Conservation (phyloP, 352 stramenopile genomes). For the Saprolegnia parasitica region DNA sequence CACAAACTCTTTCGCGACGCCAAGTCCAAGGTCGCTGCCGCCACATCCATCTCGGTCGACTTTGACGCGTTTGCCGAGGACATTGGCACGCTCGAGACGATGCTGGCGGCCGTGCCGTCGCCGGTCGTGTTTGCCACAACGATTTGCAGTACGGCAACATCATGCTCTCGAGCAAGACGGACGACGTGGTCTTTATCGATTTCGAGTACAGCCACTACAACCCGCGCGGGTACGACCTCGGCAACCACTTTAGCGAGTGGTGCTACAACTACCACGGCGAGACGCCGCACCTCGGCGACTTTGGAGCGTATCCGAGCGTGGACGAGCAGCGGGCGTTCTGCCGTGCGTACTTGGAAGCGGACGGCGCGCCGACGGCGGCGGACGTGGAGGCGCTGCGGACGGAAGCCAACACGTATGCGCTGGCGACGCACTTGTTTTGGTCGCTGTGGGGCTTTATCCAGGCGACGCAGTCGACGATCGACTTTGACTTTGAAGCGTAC, state of each 20-base stretch:
- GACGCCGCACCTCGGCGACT: slow-evolving; percentile 73
- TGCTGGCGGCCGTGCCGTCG: slow-evolving; percentile 56
- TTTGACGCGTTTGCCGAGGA: slow-evolving; percentile 34
- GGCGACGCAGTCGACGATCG: slow-evolving; percentile 80
- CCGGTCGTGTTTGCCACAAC: slow-evolving; percentile 85
- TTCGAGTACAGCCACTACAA: slow-evolving; percentile 94
- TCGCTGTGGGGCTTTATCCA: slow-evolving; percentile 89
- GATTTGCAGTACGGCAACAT: slow-evolving; percentile 92
- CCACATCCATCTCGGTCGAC: slow-evolving; percentile 38
- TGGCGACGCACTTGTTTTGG: slow-evolving; percentile 89
- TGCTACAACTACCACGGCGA: slow-evolving; percentile 80
- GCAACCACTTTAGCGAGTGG: slow-evolving; percentile 91
- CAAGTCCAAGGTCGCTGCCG: slow-evolving; percentile 58
- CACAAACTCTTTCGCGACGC: slow-evolving; percentile 11
- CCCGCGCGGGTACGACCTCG: slow-evolving; percentile 85
- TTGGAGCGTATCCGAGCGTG: slow-evolving; percentile 60
- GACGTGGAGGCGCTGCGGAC: slow-evolving; percentile 50
- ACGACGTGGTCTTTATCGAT: slow-evolving; percentile 78
- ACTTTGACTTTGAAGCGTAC: slow-evolving; percentile 93
- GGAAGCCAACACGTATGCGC: slow-evolving; percentile 80
- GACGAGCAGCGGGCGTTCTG: slow-evolving; percentile 69
- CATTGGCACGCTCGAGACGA: slow-evolving; percentile 52
- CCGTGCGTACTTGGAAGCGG: slow-evolving; percentile 49
- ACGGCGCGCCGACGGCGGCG: slow-evolving; percentile 32
- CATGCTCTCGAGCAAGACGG: slow-evolving; percentile 39